Base-by-base conservation (phyloP, 305 asterid genomes). In the Fraxinus ornus region DNA sequence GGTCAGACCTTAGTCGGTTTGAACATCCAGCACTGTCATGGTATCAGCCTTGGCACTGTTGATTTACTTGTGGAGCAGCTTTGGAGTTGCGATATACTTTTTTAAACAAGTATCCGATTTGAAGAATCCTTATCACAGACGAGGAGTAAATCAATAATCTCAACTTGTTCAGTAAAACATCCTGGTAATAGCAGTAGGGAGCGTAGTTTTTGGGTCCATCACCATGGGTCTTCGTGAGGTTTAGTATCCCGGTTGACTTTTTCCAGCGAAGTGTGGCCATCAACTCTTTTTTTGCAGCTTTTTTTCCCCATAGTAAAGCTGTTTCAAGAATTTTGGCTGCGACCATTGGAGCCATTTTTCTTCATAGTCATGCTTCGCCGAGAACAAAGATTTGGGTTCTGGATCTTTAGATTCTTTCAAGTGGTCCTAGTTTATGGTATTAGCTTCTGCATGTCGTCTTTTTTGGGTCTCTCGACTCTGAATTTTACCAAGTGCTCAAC, bases 61-160 rank as follows among this genome's bases (percentile, higher is more conserved):
- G 88, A 87, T 85, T 75, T 84, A 79, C 98, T 96, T 32, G 28
- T 81, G 75, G 95, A 91, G 86, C 88, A 81, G 19, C 92, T 94
- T 6, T 90, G 97, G 94, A 91, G 95, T 92, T 94, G 99, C 24
- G 94, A 96, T 76, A 86, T 94, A 81, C 98, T 96, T 66, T 86
- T 79, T 77, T 93, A 85, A 89, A 80, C 83, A 57, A 37, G 86
- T 36, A 39, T 35, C 28, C 19, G 62, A 47, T 21, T 1, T 71
- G 35, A 73, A 49, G 81, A 71, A 41, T 44, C 81, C 77, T 19
- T 28, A 52, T 33, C 66, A 76, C 72, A 71, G 21, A 37, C 12
- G 76, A 36, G 26, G 76, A 75, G 32, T 72, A 12, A 8, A 55
- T 80, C 74, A 66, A 60, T 73, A 79, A 60, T 60, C 35, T 32